Conservation (phyloP, 495 filamentous ascomycete genomes). For the Podospora pseudopauciseta region DNA sequence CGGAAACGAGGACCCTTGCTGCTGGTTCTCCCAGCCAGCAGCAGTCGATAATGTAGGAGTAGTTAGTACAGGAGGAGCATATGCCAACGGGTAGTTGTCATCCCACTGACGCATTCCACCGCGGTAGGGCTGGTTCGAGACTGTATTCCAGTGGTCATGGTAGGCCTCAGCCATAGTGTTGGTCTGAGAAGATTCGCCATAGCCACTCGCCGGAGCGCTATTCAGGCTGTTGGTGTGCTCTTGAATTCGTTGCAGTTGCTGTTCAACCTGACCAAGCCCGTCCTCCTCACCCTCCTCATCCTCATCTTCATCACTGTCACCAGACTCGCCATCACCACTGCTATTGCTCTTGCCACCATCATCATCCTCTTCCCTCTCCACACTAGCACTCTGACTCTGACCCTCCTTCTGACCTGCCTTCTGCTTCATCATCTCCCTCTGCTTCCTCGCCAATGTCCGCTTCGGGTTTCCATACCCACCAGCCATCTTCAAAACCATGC, state of each 20-base stretch:
- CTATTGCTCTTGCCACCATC: background rate
- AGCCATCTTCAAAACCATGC: background rate
- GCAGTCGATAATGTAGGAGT: background rate
- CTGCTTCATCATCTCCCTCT: background rate
- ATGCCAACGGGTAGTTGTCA: background rate
- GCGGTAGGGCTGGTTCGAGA: background rate
- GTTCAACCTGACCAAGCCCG: background rate
- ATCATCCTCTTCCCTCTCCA: background rate
- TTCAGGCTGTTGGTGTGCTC: constrained; percentile 4
- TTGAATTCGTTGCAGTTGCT: constrained; percentile 7
- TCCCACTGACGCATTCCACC: background rate
- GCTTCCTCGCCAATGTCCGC: background rate
- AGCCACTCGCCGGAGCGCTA: background rate
- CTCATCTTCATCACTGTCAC: constrained; percentile 2
- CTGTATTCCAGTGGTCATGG: constrained; percentile 9
- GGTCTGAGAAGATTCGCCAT: background rate
- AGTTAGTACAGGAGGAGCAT: background rate
- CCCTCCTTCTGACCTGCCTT: background rate
- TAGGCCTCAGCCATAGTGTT: background rate
- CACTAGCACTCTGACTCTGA: background rate
- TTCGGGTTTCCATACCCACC: background rate
- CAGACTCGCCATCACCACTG: background rate
- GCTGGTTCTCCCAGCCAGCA: background rate
- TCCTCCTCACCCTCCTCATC: constrained; percentile 7
- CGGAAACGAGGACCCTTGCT: background rate